phyloP scores from a whole-genome alignment of 495 filamentous ascomycete species.

The Penicillium pulvis region DNA sequence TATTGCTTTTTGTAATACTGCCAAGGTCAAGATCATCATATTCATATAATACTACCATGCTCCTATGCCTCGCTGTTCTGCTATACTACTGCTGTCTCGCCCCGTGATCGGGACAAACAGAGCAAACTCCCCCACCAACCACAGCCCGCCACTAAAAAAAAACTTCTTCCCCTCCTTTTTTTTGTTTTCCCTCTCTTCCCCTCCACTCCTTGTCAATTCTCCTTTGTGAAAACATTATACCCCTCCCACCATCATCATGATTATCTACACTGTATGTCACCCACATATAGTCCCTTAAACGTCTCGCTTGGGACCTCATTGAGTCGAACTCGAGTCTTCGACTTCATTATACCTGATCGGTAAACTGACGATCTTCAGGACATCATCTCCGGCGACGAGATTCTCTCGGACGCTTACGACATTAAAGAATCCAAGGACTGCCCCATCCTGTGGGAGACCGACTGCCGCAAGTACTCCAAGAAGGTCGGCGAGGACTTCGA shows the following conservation, averaged over 20 bases:
- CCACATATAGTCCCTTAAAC: not conserved
- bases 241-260: conserved; percentile 63
- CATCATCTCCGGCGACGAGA: conserved; percentile 85
- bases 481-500: conserved; percentile 70
- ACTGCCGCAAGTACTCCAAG: conserved; percentile 85
- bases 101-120: conserved; percentile 27
- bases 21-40: too few species aligned
- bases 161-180: conserved; percentile 41
- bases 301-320: not conserved
- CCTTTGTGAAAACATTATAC: conserved; percentile 17
- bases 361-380: conserved; percentile 58
- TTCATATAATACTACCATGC: too few species aligned
- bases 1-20: too few species aligned
- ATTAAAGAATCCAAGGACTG: conserved; percentile 62
- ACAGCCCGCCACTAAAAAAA: conserved; percentile 40
- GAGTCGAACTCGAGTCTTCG: not conserved
- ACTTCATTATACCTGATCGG: not conserved
- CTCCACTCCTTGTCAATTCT: conserved; percentile 20
- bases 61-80: too few species aligned
- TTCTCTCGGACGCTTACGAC: conserved; percentile 91
- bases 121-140: conserved; percentile 33
- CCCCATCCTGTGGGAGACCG: conserved; percentile 77
- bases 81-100: not conserved
- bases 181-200: conserved; percentile 34
- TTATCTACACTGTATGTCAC: conserved; percentile 79